A percentile compares a stretch with the other conserved stretches of the same genome.
Conservation (phyloP, 352 stramenopile genomes). For the Phytopythium aichiense region DNA sequence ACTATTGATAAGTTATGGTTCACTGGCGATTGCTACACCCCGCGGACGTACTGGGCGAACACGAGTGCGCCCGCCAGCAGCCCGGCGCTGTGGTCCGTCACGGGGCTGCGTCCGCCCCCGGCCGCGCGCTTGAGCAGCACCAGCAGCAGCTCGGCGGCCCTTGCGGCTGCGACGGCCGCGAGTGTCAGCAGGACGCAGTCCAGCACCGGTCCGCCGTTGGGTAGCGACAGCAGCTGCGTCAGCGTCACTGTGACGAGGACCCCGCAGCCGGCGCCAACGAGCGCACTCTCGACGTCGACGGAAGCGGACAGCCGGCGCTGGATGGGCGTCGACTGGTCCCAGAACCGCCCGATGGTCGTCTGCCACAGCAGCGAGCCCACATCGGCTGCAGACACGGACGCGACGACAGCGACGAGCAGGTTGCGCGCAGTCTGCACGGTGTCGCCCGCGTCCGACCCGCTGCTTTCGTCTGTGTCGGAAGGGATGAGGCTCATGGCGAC, state of each 20-base stretch:
- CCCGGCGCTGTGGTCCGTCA: background rate
- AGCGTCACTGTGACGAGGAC: background rate
- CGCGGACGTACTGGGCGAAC: slow-evolving; percentile 3
- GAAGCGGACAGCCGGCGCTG: background rate
- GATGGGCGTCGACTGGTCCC: slow-evolving; percentile 7
- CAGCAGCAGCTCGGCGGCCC: background rate
- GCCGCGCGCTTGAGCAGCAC: slow-evolving; percentile 3
- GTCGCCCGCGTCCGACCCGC: background rate
- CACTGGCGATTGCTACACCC: background rate
- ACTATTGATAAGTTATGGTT: background rate
- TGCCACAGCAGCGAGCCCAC: background rate
- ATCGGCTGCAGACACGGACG: background rate
- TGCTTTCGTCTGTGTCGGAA: background rate
- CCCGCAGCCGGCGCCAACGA: background rate
- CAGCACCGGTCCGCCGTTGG: background rate
- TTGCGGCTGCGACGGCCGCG: background rate
- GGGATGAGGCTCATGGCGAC: slow-evolving; percentile 3
- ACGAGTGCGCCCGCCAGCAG: background rate
- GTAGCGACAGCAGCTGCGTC: slow-evolving; percentile 1
- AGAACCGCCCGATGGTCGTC: background rate
- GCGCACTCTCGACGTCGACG: slow-evolving; percentile 3
- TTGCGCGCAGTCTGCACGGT: background rate
- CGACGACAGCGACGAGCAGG: background rate
- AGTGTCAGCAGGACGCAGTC: background rate
- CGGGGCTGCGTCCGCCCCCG: background rate